Percentiles rank a stretch among this genome's conserved stretches.
These are phyloP conservation scores for Backusella psychrophila DNA, from an alignment of 192 early-diverging fungal genomes.

Conservation along the genomic window DNA sequence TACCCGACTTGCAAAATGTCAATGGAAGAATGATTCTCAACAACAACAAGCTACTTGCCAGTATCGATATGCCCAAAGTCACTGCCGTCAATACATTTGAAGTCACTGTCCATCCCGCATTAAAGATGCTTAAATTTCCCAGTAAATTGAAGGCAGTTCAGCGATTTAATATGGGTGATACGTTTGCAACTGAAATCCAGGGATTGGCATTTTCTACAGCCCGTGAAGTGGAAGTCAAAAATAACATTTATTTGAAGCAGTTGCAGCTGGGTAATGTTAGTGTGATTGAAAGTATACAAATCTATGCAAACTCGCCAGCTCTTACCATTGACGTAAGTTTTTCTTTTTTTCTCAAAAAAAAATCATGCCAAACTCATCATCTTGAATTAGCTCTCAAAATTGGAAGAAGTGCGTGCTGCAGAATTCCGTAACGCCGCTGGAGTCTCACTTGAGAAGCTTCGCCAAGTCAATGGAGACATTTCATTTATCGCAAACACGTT, in stretches of 20 bases:
- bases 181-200: constrained; percentile 9
- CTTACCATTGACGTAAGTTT: constrained; percentile 12
- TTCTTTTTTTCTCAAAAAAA: neutral
- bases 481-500: constrained; percentile 61
- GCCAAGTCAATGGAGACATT: constrained; percentile 49
- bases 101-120: constrained; percentile 15
- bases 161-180: constrained; percentile 20
- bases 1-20: constrained; percentile 22
- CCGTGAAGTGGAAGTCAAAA: constrained; percentile 7
- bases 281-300: neutral
- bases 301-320: constrained; percentile 20
- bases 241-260: constrained; percentile 32
- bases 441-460: constrained; percentile 45
- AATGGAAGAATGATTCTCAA: constrained; percentile 14
- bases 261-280: constrained; percentile 11
- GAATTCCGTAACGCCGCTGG: constrained; percentile 56
- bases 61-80: constrained; percentile 13
- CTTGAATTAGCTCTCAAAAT: neutral
- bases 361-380: no score
- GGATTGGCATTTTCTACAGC: constrained; percentile 16
- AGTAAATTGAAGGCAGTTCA: constrained; percentile 9
- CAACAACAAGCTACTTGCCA: constrained; percentile 16
- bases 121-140: constrained; percentile 21
- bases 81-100: constrained; percentile 12
- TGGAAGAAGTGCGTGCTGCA: constrained; percentile 40